Percentiles rank a stretch among this genome's conserved stretches.
phyloP scores from a whole-genome alignment of 2,329 filamentous ascomycete species.

The Aspergillus proliferans region DNA sequence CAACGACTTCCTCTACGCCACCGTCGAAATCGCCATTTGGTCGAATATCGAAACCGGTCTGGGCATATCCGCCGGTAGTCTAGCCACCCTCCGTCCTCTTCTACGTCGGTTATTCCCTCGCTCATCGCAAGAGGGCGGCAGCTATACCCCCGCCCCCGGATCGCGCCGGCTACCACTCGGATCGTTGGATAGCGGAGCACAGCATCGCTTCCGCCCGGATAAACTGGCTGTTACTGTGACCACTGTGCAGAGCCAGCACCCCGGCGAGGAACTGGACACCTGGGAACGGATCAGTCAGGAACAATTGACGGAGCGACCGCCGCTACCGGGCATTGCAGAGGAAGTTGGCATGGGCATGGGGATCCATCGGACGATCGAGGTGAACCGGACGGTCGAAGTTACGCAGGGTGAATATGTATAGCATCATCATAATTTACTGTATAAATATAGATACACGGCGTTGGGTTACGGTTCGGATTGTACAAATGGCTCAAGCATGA shows the following conservation, averaged over 20 bases:
- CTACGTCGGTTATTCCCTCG: conserved; percentile 27
- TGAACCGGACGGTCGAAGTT: conserved; percentile 17
- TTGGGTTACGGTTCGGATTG: not conserved
- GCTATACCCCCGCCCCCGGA: conserved; percentile 13
- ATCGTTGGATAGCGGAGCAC: conserved; percentile 15
- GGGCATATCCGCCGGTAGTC: conserved; percentile 41
- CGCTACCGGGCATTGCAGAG: conserved; percentile 1
- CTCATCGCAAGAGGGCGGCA: conserved; percentile 8
- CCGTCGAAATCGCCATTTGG: conserved; percentile 39
- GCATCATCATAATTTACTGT: not conserved
- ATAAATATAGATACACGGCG: not conserved
- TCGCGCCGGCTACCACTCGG: conserved; percentile 18
- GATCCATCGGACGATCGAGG: conserved; percentile 25
- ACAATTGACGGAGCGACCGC: conserved; percentile 12
- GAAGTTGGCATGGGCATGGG: conserved; percentile 15
- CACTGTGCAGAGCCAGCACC: conserved; percentile 21
- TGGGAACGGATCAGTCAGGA: conserved; percentile 24
- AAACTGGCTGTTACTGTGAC: conserved; percentile 25
- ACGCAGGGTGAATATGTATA: not conserved
- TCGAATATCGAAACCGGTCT: conserved; percentile 30
- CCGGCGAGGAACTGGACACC: conserved; percentile 2
- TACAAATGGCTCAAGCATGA: conserved; percentile 2
- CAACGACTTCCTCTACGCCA: conserved; percentile 35
- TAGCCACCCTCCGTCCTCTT: conserved; percentile 46
- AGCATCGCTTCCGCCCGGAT: conserved; percentile 22